Conservation (phyloP, 768 basidiomycete genomes). For the Termitomyces sp. region DNA sequence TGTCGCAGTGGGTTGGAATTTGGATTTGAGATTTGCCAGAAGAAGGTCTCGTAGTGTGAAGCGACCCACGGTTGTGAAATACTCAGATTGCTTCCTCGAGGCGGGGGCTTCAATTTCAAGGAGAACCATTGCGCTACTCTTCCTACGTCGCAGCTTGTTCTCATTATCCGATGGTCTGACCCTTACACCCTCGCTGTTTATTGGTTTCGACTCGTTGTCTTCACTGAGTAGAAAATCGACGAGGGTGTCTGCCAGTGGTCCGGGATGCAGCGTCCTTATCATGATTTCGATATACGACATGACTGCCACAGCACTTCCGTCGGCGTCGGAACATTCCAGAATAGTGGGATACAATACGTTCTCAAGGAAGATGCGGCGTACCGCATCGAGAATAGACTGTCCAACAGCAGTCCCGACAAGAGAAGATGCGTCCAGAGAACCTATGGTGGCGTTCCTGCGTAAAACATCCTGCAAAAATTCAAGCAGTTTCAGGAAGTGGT, state of each 20-base stretch:
- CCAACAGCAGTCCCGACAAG: slow-evolving; percentile 79
- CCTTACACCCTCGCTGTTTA: slow-evolving; percentile 33
- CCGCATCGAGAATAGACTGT: slow-evolving; percentile 77
- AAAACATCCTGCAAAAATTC: slow-evolving; percentile 92
- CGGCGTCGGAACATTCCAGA: slow-evolving; percentile 85
- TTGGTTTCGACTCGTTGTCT: slow-evolving; percentile 56
- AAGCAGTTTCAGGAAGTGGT: slow-evolving; percentile 86
- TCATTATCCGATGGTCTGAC: slow-evolving; percentile 35
- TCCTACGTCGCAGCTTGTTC: slow-evolving; percentile 53
- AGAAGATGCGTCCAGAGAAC: slow-evolving; percentile 53
- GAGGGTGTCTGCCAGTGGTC: slow-evolving; percentile 65
- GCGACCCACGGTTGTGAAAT: slow-evolving; percentile 83
- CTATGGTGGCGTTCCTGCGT: slow-evolving; percentile 54
- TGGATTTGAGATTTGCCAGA: slow-evolving; percentile 71
- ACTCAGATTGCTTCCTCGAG: slow-evolving; percentile 67
- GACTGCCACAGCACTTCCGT: slow-evolving; percentile 96
- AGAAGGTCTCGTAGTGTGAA: slow-evolving; percentile 92
- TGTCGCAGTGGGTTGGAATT: slow-evolving; percentile 58
- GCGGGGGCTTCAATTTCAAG: slow-evolving; percentile 81
- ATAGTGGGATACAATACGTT: slow-evolving; percentile 92
- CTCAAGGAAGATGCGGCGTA: slow-evolving; percentile 84
- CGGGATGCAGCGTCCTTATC: slow-evolving; percentile 68
- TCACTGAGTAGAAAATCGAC: slow-evolving; percentile 82
- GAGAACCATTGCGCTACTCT: slow-evolving; percentile 90
- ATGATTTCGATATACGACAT: slow-evolving; percentile 93